Evolutionary conservation across 139 green algal species (phyloP), one percentile per base, ranked within the genome.

Genomic region (Picochlorum sp.): DNA sequence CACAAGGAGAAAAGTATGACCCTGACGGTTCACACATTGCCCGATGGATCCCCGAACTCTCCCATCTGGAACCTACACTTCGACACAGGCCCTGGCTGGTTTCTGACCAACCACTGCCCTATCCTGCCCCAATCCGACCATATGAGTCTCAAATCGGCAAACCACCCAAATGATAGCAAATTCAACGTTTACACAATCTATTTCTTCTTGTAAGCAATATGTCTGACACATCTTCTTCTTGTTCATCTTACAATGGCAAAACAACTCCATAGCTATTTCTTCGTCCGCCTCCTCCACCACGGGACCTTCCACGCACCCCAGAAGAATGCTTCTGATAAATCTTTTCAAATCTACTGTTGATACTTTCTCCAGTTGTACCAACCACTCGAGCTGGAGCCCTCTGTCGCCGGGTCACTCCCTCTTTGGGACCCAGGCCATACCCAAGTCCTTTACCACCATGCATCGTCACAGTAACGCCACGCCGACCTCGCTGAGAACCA

Each of bases 1-100:
- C 68, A 8, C 81, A 87, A 56, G 80, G 80, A 51, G 63, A 76
- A 49, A 65, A 74, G 58, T 87, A 85, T 56, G 81, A 87, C 41
- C 44, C 69, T 2, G 65, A 76, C 1, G 81, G 72, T 1, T 8
- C 31, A 41, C 75, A 84, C 10, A 63, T 69, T 2, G 24, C 47
- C 1, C 31, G 34, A 4, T 85, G 78, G 80, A n/a, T 85, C 23
- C 78, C 80, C 14, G 71, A 81, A 69, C 71, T 86, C 56, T 45
- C 66, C 1, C 8, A 3, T 3, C 67, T 84, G 14, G 14, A 24
- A 47, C 2, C 54, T 45, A 14, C 24, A 18, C n/a, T n/a, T 52
- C 24, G 31, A 34, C 16, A 65, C 60, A 8, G 68, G 47, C 18
- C 28, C 34, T 41, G 30, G 55, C 16, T 18, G 2, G 23, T 24